A percentile compares a stretch with the other conserved stretches of the same genome.
Evolutionary conservation across 1,139 yeast species (phyloP).

Genomic region (Kodamaea fungicola): DNA sequence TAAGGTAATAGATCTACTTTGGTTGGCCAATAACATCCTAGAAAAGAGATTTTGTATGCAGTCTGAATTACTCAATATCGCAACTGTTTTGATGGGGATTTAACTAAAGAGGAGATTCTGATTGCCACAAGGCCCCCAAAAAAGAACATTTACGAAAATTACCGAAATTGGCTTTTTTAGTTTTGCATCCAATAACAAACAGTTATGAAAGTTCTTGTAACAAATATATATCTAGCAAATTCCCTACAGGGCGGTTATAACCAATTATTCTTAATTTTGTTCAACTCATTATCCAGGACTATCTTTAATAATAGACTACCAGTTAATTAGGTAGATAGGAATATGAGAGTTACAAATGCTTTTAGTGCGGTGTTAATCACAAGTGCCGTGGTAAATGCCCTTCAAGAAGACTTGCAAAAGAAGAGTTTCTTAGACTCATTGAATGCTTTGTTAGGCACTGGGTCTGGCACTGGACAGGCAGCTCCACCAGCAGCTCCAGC

Average conservation of each 20-base stretch:
- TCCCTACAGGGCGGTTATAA: too few relatives aligned
- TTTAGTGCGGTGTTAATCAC: slow-evolving; percentile 19
- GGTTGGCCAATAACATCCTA: too few relatives aligned
- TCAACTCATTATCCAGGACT: not conserved
- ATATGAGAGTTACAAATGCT: slow-evolving; percentile 19
- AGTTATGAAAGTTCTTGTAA: too few relatives aligned
- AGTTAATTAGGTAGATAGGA: not conserved
- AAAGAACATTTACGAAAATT: not conserved
- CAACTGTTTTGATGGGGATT: not conserved
- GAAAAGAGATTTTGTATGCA: not conserved
- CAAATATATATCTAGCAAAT: too few relatives aligned
- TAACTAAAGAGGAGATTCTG: slow-evolving; percentile 1
- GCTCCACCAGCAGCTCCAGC: slow-evolving; percentile 12
- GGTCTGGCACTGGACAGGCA: slow-evolving; percentile 4
- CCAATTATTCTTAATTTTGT: too few relatives aligned
- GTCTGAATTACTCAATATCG: not conserved
- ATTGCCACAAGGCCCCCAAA: not conserved
- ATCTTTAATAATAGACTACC: too few relatives aligned
- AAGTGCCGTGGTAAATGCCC: slow-evolving; percentile 18
- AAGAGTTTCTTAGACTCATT: slow-evolving; percentile 16
- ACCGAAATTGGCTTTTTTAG: not conserved
- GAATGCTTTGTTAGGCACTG: slow-evolving; percentile 8
- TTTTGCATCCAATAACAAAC: not conserved
- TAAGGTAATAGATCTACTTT: not conserved
- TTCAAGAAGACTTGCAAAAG: slow-evolving; percentile 12